Percentiles rank a stretch among this genome's conserved stretches.
phyloP scores from a whole-genome alignment of 1,139 yeast species.

The Suhomyces choctaworum region DNA sequence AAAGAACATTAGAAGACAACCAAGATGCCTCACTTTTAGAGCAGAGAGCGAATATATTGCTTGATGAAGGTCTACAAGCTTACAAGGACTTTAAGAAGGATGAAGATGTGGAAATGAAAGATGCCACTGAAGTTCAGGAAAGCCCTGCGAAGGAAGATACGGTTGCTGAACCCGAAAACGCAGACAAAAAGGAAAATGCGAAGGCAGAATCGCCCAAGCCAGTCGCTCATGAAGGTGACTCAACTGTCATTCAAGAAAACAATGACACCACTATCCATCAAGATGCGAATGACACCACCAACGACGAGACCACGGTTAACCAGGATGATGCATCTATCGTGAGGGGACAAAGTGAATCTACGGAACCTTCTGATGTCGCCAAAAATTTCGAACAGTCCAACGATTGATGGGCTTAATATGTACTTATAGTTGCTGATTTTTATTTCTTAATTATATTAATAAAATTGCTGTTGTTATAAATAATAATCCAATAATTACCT shows the following conservation, averaged over 20 bases:
- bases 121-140: conserved; percentile 2
- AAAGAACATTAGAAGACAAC: conserved; percentile 30
- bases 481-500: neutral
- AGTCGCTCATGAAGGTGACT: conserved; percentile 33
- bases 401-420: neutral
- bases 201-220: conserved; percentile 2
- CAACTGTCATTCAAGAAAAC: conserved; percentile 38
- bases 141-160: neutral
- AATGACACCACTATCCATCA: conserved; percentile 48
- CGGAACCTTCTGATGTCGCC: conserved; percentile 7
- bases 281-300: conserved; percentile 45
- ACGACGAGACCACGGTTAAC: conserved; percentile 41
- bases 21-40: conserved; percentile 24
- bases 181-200: conserved; percentile 6
- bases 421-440: conserved; percentile 2
- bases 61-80: conserved; percentile 36
- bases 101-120: conserved; percentile 19
- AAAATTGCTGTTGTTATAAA: conserved; percentile 5
- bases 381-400: conserved; percentile 7
- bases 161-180: neutral
- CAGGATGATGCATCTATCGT: conserved; percentile 32
- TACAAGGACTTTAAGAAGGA: conserved; percentile 23
- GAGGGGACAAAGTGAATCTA: conserved; percentile 14
- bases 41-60: conserved; percentile 26
- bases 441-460: conserved; percentile 12